Percentiles rank a stretch among this genome's conserved stretches.
phyloP scores from a whole-genome alignment of 1,139 yeast genomes.

The Meyerozyma guilliermondii region DNA sequence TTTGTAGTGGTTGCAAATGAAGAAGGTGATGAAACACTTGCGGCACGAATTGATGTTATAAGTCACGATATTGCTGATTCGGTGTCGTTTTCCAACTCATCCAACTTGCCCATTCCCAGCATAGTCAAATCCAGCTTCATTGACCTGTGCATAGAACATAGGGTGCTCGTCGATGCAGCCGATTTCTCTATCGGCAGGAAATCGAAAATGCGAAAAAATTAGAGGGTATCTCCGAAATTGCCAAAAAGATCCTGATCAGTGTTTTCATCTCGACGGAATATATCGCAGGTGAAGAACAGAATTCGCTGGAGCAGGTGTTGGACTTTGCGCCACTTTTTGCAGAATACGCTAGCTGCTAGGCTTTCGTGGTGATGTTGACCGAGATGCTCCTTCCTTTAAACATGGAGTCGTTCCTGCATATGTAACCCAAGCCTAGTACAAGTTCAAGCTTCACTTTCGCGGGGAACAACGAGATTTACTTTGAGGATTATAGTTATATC shows the following conservation, averaged over 20 bases:
- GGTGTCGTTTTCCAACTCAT: slow-evolving; percentile 12
- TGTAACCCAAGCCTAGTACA: not conserved
- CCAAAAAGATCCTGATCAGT: too few relatives aligned
- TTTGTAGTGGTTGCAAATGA: slow-evolving; percentile 19
- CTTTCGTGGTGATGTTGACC: not conserved
- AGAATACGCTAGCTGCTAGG: not conserved
- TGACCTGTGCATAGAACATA: slow-evolving; percentile 31
- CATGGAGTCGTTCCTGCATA: not conserved
- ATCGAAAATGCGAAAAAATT: not conserved
- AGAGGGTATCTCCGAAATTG: not conserved
- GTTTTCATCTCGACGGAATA: too few relatives aligned
- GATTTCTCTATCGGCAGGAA: not conserved
- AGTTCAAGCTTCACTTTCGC: not conserved
- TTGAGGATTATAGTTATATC: not conserved
- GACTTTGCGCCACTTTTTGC: too few relatives aligned
- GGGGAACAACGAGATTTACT: not conserved
- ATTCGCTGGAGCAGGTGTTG: too few relatives aligned
- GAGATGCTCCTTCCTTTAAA: not conserved
- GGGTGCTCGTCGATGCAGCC: slow-evolving; percentile 40
- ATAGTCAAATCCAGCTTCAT: slow-evolving; percentile 45
- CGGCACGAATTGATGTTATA: slow-evolving; percentile 11
- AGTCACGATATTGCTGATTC: slow-evolving; percentile 17
- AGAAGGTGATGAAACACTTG: slow-evolving; percentile 6
- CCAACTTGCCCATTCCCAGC: slow-evolving; percentile 31
- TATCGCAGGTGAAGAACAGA: too few relatives aligned